Percentiles rank a stretch among this genome's conserved stretches.
Conservation (phyloP, 225 moss, liverwort and hornwort species). For the Lunularia cruciata region DNA sequence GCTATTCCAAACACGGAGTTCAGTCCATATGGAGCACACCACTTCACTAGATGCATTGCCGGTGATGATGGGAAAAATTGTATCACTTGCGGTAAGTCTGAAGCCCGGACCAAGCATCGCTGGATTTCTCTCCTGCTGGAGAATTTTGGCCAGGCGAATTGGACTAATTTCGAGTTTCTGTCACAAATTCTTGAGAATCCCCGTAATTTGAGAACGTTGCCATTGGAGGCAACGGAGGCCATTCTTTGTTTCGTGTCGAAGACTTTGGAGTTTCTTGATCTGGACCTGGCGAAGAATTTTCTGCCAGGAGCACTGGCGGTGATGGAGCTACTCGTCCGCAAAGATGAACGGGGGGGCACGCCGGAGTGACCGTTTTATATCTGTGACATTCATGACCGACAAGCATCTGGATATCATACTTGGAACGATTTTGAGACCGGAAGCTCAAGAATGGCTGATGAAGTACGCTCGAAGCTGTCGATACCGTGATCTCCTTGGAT, state of each 20-base stretch:
- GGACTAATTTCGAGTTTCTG: conserved; percentile 47
- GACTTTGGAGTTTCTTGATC: conserved; percentile 41
- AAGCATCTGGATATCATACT: conserved; percentile 40
- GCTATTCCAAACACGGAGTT: conserved; percentile 28
- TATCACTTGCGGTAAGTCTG: conserved; percentile 30
- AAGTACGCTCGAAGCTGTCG: conserved; percentile 31
- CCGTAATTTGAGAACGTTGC: conserved; percentile 21
- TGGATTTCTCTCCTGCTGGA: conserved; percentile 40
- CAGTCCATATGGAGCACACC: conserved; percentile 34
- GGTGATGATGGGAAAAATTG: conserved; percentile 24
- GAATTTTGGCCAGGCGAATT: conserved; percentile 46
- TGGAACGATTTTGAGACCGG: conserved; percentile 22
- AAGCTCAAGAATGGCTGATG: conserved; percentile 38
- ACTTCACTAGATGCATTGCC: conserved; percentile 42
- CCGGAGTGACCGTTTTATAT: conserved; percentile 40
- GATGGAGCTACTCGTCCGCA: conserved; percentile 40
- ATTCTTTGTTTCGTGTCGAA: conserved; percentile 30
- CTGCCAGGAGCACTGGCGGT: conserved; percentile 45
- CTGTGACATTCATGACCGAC: conserved; percentile 34
- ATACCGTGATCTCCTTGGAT: conserved; percentile 29
- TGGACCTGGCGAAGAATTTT: conserved; percentile 33
- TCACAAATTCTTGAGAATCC: conserved; percentile 35
- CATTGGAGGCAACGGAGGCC: conserved; percentile 40
- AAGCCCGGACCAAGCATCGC: conserved; percentile 21
- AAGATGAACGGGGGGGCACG: conserved; percentile 30